These are phyloP conservation scores for Chrysopogon serrulatus DNA, from an alignment of 176 grass and related monocot genomes.

Conservation along the genomic window DNA sequence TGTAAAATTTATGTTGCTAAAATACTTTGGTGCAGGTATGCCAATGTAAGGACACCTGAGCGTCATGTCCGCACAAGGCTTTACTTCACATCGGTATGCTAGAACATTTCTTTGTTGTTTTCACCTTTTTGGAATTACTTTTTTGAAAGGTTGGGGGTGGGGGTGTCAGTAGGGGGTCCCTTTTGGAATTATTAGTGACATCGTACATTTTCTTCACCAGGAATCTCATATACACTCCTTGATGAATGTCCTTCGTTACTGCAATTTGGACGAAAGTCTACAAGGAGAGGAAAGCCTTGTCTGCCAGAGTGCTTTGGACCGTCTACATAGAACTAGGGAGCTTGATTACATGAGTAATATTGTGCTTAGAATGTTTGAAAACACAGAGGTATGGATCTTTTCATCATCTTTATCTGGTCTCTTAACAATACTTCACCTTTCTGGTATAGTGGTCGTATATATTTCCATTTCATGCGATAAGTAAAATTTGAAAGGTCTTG, in stretches of 20 bases:
- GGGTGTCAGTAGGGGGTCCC: background rate
- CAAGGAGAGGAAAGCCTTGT: constrained; percentile 97
- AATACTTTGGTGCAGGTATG: constrained; percentile 72
- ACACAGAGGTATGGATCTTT: constrained; percentile 68
- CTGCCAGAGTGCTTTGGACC: constrained; percentile 72
- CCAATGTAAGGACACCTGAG: constrained; percentile 96
- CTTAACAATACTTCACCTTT: background rate
- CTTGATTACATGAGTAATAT: constrained; percentile 99
- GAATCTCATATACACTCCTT: constrained; percentile 99
- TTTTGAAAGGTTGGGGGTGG: too few relatives aligned
- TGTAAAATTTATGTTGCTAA: constrained; percentile 18
- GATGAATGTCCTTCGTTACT: constrained; percentile 98
- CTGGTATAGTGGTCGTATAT: background rate
- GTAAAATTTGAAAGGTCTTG: constrained; percentile 6
- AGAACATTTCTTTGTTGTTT: constrained; percentile 19
- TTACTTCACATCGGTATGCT: constrained; percentile 94
- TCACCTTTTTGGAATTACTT: background rate
- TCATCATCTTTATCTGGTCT: constrained; percentile 11
- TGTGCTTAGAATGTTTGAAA: constrained; percentile 97
- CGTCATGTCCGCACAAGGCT: constrained; percentile 98
- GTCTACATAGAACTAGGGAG: constrained; percentile 82
- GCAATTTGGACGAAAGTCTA: constrained; percentile 89
- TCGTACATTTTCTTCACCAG: constrained; percentile 41
- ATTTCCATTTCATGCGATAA: background rate
- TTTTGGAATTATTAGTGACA: constrained; percentile 17